phyloP scores from a whole-genome alignment of 208 protist species.

The Angomonas desouzai region DNA sequence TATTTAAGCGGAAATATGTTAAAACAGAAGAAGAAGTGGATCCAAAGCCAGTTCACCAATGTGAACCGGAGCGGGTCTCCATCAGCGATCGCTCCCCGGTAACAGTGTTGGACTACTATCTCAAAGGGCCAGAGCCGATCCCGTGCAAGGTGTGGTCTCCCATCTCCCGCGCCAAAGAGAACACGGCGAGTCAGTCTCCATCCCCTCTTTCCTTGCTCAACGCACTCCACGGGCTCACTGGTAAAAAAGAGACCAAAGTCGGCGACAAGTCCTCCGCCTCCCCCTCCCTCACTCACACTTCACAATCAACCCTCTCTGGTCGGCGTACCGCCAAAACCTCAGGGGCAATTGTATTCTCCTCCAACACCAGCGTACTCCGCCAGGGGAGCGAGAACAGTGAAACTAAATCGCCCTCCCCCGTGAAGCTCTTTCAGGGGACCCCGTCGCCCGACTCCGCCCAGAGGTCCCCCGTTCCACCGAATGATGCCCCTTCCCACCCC shows the following conservation, averaged over 20 bases:
- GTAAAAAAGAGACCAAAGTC: neutral
- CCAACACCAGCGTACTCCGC: neutral
- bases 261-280: neutral
- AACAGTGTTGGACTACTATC: neutral
- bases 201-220: slow-evolving; percentile 2
- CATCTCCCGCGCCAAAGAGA: neutral
- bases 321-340: neutral
- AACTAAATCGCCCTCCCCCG: no score
- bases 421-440: no score
- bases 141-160: neutral
- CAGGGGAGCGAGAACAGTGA: neutral
- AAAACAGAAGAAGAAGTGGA: neutral
- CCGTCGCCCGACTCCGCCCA: neutral
- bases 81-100: neutral
- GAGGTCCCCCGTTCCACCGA: neutral
- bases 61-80: neutral
- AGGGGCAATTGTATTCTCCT: neutral
- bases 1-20: neutral
- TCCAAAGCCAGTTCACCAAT: neutral
- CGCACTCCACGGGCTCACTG: neutral
- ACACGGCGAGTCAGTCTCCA: neutral
- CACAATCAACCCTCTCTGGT: neutral
- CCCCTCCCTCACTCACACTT: neutral
- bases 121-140: neutral
- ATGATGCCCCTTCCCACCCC: neutral